Conservation (phyloP, 2,329 filamentous ascomycete species). For the Coleophoma eucalyptorum region DNA sequence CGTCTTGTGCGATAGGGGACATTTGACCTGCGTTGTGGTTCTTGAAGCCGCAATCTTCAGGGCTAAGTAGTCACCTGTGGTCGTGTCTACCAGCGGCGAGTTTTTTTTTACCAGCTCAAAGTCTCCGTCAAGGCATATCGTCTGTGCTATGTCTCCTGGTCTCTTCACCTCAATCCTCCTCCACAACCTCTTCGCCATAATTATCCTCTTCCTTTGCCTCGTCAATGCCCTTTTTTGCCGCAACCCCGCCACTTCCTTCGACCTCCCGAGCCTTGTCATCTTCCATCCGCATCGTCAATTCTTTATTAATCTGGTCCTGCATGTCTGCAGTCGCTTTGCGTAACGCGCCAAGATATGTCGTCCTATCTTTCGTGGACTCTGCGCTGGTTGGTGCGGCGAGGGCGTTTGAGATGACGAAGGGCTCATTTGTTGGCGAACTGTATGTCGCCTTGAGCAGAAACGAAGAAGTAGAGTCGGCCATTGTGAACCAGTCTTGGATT, state of each 20-base stretch:
- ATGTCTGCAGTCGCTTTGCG: conserved; percentile 51
- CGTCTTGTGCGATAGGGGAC: neutral
- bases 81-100: too few relatives aligned
- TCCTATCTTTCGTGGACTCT: conserved; percentile 44
- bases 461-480: neutral
- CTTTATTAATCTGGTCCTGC: conserved; percentile 66
- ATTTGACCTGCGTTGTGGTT: neutral
- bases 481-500: neutral
- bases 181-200: conserved; percentile 78
- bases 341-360: conserved; percentile 55
- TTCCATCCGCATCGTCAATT: conserved; percentile 72
- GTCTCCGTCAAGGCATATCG: too few relatives aligned
- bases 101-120: too few relatives aligned
- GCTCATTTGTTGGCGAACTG: conserved; percentile 43
- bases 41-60: too few relatives aligned
- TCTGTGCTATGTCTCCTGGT: neutral
- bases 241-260: conserved; percentile 14
- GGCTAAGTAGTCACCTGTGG: too few relatives aligned
- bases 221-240: conserved; percentile 35
- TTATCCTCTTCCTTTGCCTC: conserved; percentile 67
- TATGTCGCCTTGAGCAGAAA: conserved; percentile 46
- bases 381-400: conserved; percentile 30
- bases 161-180: conserved; percentile 51
- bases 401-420: conserved; percentile 39
- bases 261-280: conserved; percentile 57